Conservation (phyloP, 371 early-diverging fungal genomes). For the Lichtheimia hyalospora region DNA sequence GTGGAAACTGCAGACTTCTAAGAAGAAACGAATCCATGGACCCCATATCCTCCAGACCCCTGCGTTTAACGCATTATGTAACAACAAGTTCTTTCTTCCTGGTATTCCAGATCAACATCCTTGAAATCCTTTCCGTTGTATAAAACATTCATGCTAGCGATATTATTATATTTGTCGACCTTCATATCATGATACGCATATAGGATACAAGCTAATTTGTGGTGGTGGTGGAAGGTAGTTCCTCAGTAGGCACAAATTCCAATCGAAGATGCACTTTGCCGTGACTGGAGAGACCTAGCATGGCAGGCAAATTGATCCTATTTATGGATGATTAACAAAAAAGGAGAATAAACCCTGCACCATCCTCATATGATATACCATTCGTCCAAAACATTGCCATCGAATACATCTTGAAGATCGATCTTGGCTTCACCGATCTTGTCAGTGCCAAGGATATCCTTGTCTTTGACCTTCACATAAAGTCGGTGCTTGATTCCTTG, state of each 20-base stretch:
- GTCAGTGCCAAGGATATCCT: conserved; percentile 31
- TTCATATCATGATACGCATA: no score
- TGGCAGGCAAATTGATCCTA: conserved; percentile 34
- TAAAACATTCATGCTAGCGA: no score
- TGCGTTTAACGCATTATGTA: no score
- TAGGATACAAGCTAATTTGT: no score
- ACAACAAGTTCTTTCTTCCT: no score
- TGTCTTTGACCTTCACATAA: conserved; percentile 36
- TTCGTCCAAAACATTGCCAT: conserved; percentile 26
- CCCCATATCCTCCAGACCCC: no score
- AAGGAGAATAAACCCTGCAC: neutral
- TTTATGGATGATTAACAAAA: neutral
- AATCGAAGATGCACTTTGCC: conserved; percentile 37
- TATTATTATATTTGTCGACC: no score
- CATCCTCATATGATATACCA: conserved; percentile 18
- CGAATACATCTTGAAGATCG: conserved; percentile 28
- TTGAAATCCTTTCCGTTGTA: no score
- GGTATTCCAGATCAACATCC: no score
- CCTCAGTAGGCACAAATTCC: conserved; percentile 19
- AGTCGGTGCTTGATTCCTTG: conserved; percentile 34
- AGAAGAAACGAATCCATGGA: no score
- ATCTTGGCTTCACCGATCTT: conserved; percentile 33
- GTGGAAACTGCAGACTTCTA: no score
- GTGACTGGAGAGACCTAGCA: conserved; percentile 34
- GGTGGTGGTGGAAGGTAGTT: no score